These are phyloP conservation scores for Pseudonectria buxi DNA, from an alignment of 2,329 filamentous ascomycete species.

Conservation along the genomic window DNA sequence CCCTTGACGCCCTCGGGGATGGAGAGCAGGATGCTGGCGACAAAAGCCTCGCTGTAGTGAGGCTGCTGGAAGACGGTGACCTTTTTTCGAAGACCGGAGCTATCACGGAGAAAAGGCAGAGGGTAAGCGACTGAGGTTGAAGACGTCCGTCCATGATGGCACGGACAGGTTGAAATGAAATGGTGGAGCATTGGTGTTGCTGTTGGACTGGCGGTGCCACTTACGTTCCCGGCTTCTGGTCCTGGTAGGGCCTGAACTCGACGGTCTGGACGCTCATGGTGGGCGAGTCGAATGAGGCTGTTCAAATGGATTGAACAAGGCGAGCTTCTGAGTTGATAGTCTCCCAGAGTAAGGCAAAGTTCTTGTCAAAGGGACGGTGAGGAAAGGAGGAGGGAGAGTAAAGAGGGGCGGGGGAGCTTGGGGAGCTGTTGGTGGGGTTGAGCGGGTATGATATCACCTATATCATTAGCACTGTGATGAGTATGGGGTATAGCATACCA, in stretches of 20 bases:
- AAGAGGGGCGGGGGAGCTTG: conserved; percentile 20
- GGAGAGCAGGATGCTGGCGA: conserved; percentile 87
- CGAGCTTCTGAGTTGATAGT: conserved; percentile 11
- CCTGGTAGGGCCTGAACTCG: conserved; percentile 75
- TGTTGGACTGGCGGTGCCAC: conserved; percentile 36
- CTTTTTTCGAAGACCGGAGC: conserved; percentile 97
- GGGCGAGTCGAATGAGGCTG: conserved; percentile 2
- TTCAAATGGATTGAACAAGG: neutral
- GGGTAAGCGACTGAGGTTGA: neutral
- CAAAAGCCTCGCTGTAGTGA: conserved; percentile 94
- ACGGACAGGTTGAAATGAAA: neutral
- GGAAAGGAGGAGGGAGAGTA: conserved; percentile 1
- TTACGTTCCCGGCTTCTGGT: conserved; percentile 99
- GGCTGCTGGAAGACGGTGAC: conserved; percentile 94
- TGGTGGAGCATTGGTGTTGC: neutral
- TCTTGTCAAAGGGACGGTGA: neutral
- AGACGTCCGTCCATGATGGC: conserved; percentile 1
- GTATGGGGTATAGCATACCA: no score
- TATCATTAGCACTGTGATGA: conserved; percentile 17
- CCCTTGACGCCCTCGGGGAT: conserved; percentile 91
- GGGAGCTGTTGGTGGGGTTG: conserved; percentile 18
- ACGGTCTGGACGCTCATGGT: conserved; percentile 71
- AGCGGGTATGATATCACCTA: conserved; percentile 21
- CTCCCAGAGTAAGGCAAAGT: conserved; percentile 8
- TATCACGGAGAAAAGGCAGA: conserved; percentile 31